These are phyloP conservation scores for Erysimum cheiri DNA, from an alignment of 441 rosid species.

Conservation along the genomic window DNA sequence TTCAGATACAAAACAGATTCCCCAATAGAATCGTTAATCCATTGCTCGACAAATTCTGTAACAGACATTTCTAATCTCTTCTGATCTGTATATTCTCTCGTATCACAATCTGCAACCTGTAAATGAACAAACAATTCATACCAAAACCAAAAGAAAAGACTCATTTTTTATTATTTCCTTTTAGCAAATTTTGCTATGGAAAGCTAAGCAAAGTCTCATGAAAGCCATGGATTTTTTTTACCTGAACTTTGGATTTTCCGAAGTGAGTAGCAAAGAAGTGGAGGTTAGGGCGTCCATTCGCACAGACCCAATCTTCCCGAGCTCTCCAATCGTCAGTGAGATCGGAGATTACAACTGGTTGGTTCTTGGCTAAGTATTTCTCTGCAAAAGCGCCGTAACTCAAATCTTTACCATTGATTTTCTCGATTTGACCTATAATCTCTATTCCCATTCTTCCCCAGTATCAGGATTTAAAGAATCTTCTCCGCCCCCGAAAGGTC, in stretches of 20 bases:
- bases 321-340: conserved; percentile 88
- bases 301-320: conserved; percentile 74
- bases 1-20: conserved; percentile 73
- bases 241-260: conserved; percentile 85
- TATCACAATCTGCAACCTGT: conserved; percentile 89
- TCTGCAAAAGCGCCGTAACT: conserved; percentile 66
- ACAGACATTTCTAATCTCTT: conserved; percentile 87
- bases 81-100: conserved; percentile 83
- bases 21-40: conserved; percentile 49
- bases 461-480: background rate
- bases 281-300: conserved; percentile 66
- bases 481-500: background rate
- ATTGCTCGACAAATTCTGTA: conserved; percentile 61
- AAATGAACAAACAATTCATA: background rate
- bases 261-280: conserved; percentile 68
- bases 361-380: conserved; percentile 67
- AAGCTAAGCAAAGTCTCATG: conserved; percentile 1
- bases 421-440: conserved; percentile 68
- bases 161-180: background rate
- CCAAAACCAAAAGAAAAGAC: background rate
- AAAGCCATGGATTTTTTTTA: conserved; percentile 29
- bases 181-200: background rate
- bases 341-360: conserved; percentile 75
- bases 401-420: conserved; percentile 65
- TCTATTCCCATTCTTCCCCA: conserved; percentile 58